Evolutionary conservation across 768 basidiomycete species (phyloP).

Genomic region (Chalciporus chontae): DNA sequence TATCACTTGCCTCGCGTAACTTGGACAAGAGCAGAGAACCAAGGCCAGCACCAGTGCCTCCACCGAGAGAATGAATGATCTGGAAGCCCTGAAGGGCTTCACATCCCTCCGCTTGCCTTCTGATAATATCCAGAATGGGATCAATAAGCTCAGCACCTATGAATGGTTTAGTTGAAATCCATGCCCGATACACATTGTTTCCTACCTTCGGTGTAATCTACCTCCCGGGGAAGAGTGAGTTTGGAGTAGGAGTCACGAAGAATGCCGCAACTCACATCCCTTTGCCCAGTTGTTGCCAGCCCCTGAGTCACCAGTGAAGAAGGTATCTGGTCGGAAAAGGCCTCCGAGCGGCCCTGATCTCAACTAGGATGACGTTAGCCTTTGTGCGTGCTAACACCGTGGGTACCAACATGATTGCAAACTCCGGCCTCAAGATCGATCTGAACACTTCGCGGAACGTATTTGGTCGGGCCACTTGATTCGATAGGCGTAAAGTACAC

Average conservation of each 20-base stretch:
- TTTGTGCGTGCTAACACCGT: neutral
- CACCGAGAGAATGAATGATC: constrained; percentile 84
- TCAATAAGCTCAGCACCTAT: constrained; percentile 90
- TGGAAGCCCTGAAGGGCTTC: constrained; percentile 93
- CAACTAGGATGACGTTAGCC: constrained; percentile 40
- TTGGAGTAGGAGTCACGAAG: constrained; percentile 2
- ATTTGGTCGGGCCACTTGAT: constrained; percentile 52
- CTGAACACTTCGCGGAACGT: constrained; percentile 87
- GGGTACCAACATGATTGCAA: constrained; percentile 61
- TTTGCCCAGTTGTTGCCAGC: constrained; percentile 97
- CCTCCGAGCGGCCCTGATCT: constrained; percentile 65
- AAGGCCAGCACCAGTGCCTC: constrained; percentile 86
- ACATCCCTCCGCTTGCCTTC: constrained; percentile 76
- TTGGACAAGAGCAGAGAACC: constrained; percentile 80
- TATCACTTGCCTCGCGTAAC: constrained; percentile 61
- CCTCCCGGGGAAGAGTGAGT: constrained; percentile 17
- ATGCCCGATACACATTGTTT: neutral
- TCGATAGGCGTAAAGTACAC: constrained; percentile 82
- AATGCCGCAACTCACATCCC: constrained; percentile 59
- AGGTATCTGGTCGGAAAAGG: constrained; percentile 89
- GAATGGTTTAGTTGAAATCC: neutral
- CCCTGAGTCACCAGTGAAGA: constrained; percentile 55
- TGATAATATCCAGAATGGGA: constrained; percentile 73
- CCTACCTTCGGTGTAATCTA: constrained; percentile 86
- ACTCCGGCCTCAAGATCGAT: constrained; percentile 90